phyloP scores from a whole-genome alignment of 2,329 filamentous ascomycete species.

The Talaromyces sp. region DNA sequence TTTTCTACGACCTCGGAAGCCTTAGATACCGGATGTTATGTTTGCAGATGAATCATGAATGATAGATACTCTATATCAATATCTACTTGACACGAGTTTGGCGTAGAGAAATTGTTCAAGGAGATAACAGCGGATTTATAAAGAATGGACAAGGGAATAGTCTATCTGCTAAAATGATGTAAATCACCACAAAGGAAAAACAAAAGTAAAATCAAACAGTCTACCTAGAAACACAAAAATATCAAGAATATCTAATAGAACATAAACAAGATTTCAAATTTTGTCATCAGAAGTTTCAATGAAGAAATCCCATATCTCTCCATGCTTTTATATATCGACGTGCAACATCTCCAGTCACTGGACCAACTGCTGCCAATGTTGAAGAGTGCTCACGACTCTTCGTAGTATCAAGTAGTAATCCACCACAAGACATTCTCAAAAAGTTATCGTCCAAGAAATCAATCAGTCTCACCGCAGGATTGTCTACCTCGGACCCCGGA shows the following conservation, averaged over 20 bases:
- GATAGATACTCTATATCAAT: background rate
- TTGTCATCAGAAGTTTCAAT: background rate
- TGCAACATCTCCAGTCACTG: conserved; percentile 34
- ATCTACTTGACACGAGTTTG: too few species aligned
- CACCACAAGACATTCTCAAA: conserved; percentile 48
- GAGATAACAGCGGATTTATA: background rate
- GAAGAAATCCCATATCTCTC: background rate
- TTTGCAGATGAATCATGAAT: background rate
- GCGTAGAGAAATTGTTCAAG: background rate
- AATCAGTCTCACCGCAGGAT: conserved; percentile 30
- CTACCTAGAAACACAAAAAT: background rate
- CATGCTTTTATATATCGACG: conserved; percentile 32
- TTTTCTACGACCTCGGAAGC: too few species aligned
- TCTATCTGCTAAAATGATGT: background rate
- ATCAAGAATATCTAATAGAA: background rate
- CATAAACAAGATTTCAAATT: background rate
- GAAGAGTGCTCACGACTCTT: conserved; percentile 38
- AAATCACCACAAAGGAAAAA: background rate
- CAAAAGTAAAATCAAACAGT: background rate
- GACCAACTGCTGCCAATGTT: conserved; percentile 32
- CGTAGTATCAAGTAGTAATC: conserved; percentile 41
- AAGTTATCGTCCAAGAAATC: conserved; percentile 36
- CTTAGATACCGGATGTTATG: background rate
- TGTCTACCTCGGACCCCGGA: conserved; percentile 22
- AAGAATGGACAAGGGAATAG: background rate